Evolutionary conservation across 805 yeast species (phyloP), one percentile per base, ranked within the genome.

Genomic region (Candida endomychidarum): DNA sequence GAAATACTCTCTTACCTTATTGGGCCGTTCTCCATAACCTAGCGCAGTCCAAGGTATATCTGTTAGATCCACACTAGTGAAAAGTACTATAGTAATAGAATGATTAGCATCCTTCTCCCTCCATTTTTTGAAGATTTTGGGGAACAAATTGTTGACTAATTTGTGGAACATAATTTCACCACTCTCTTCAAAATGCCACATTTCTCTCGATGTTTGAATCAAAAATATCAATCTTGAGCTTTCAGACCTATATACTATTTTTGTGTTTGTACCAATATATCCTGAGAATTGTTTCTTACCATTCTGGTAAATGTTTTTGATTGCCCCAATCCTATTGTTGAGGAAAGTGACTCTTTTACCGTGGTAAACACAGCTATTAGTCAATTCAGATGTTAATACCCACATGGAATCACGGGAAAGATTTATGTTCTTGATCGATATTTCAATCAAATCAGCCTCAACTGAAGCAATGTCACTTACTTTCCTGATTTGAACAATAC

Each of bases 181-280:
- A 49, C 85, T 85, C 54, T 90, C 96, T 61, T 93, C 98, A 60
- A 93, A 93, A 58, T 89, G 88, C 95, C 97, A 93, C 97, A 93
- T 93, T 54, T 93, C 99, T 27, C 84, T 76, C 1, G 97, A 86
- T 46, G 90, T 79, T 57, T 93, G 99, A 37, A 93, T 80, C 46
- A 93, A 70, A 36, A 90, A 85, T 11, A 87, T 77, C 41, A 91
- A 66, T 41, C 85, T 78, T 2, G 97, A 95, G 28, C 96, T 83
- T 53, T 91, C 97, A 1, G 97, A 88, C 34, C 99, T 74, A 58
- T 86, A 91, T 0, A 89, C 86, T 20, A 93, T 65, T 49, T 82
- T 83, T 3, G 99, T 90, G 19, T 78, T 69, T 14, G 70, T 71
- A 1, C 90, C 86, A 34, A 91, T 70, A 52, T 80, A 87, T 0